Conservation (phyloP, 192 early-diverging fungal genomes). For the Backusella morwellensis region DNA sequence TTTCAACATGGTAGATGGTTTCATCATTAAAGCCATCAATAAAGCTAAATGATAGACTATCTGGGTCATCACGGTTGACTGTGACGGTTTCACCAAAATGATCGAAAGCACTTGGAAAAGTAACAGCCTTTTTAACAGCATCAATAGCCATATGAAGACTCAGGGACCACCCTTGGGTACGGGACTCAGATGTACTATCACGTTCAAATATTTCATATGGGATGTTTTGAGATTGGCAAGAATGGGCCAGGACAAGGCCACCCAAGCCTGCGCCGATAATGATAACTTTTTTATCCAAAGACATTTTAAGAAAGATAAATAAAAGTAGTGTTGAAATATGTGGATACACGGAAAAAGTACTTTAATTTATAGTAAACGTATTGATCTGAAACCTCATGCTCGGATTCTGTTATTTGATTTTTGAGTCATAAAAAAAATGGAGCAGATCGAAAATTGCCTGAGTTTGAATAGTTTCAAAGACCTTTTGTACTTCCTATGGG, state of each 20-base stretch:
- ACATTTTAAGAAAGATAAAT: neutral
- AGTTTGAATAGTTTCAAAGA: neutral
- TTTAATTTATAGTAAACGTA: neutral
- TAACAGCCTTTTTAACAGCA: neutral
- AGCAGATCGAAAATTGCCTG: neutral
- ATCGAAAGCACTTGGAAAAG: slow-evolving; percentile 2
- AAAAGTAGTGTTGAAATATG: neutral
- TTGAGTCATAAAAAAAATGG: neutral
- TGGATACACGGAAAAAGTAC: neutral
- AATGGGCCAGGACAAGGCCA: slow-evolving; percentile 18
- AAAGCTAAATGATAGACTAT: neutral
- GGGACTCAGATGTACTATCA: slow-evolving; percentile 1
- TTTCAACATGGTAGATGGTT: neutral
- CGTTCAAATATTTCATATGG: slow-evolving; percentile 24
- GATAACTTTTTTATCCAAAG: slow-evolving; percentile 14
- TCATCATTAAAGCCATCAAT: neutral
- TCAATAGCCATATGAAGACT: slow-evolving; percentile 3
- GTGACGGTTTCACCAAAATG: neutral
- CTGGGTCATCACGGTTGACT: slow-evolving; percentile 4
- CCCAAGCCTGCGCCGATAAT: slow-evolving; percentile 28
- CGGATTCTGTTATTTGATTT: neutral
- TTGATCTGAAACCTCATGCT: neutral
- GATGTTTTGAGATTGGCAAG: slow-evolving; percentile 12
- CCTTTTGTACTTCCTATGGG: neutral
- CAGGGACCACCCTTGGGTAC: neutral